These are phyloP conservation scores for Panicum hallii DNA, from an alignment of 202 grass and related monocot genomes.

Conservation along the genomic window DNA sequence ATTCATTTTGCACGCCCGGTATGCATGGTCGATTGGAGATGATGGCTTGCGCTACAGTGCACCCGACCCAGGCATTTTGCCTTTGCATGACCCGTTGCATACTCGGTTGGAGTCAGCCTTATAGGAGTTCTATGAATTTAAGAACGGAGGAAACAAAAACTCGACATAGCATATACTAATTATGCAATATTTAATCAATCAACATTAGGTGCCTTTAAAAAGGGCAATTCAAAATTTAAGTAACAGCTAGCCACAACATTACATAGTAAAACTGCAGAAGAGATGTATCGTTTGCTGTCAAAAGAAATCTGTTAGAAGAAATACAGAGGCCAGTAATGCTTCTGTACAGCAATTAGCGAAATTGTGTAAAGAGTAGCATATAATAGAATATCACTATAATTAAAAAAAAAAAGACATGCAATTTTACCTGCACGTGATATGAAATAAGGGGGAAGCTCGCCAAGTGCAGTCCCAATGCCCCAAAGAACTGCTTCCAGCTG, in stretches of 20 bases:
- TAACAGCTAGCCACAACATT: not conserved
- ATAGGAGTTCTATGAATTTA: slow-evolving; percentile 16
- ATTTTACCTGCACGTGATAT: slow-evolving; percentile 92
- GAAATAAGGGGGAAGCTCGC: slow-evolving; percentile 98
- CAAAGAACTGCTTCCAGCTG: slow-evolving; percentile 96
- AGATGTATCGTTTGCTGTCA: slow-evolving; percentile 1
- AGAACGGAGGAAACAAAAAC: not conserved
- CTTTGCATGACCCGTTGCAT: too few relatives aligned
- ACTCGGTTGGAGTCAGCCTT: too few relatives aligned
- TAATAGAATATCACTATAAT: slow-evolving; percentile 6
- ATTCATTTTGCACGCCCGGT: too few relatives aligned
- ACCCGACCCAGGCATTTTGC: too few relatives aligned
- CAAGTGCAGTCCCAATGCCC: slow-evolving; percentile 96
- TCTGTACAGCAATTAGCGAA: not conserved
- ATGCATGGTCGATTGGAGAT: too few relatives aligned
- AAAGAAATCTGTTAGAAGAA: slow-evolving; percentile 18
- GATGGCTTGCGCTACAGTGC: too few relatives aligned
- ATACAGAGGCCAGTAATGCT: not conserved
- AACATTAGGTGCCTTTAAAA: not conserved
- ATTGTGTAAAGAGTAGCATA: slow-evolving; percentile 21
- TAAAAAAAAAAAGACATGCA: not conserved
- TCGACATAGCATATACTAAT: not conserved
- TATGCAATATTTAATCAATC: slow-evolving; percentile 22
- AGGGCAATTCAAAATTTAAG: not conserved
- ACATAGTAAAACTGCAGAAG: not conserved